Percentiles rank a stretch among this genome's conserved stretches.
Conservation (phyloP, 2,329 filamentous ascomycete species). For the Stagonosporopsis vannaccii region DNA sequence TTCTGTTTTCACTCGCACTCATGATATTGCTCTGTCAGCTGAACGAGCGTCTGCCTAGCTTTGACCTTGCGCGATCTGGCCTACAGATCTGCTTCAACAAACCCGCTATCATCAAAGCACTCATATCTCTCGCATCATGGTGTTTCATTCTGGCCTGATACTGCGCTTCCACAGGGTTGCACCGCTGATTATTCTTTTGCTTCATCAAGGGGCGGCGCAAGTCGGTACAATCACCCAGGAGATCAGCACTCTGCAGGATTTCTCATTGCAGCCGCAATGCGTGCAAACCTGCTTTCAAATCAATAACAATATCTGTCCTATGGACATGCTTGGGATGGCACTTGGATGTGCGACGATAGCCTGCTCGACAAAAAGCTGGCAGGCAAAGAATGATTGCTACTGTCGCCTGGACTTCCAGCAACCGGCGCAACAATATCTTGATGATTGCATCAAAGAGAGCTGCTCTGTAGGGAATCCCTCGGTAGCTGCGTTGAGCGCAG, state of each 20-base stretch:
- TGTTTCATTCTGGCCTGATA: neutral
- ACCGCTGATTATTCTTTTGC: neutral
- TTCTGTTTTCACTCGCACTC: neutral
- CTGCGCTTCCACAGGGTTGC: neutral
- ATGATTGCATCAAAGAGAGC: neutral
- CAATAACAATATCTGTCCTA: neutral
- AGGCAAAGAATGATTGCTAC: constrained; percentile 5
- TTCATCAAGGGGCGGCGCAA: neutral
- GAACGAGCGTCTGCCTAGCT: neutral
- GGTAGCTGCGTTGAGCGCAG: neutral
- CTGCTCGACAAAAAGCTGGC: neutral
- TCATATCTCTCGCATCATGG: neutral
- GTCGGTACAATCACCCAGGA: neutral
- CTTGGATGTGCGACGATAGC: neutral
- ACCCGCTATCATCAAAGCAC: too few species aligned
- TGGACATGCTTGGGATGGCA: neutral
- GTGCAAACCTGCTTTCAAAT: neutral
- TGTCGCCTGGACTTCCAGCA: neutral
- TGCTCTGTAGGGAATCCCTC: neutral
- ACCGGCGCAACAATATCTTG: neutral
- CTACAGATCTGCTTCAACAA: neutral
- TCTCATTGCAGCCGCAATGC: neutral
- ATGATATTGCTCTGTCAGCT: neutral
- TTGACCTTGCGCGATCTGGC: too few species aligned
- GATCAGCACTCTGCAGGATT: neutral